Evolutionary conservation across 2,329 filamentous ascomycete genomes (phyloP), one percentile per base, ranked within the genome.

Genomic region (Scopulariopsis brevicaulis): DNA sequence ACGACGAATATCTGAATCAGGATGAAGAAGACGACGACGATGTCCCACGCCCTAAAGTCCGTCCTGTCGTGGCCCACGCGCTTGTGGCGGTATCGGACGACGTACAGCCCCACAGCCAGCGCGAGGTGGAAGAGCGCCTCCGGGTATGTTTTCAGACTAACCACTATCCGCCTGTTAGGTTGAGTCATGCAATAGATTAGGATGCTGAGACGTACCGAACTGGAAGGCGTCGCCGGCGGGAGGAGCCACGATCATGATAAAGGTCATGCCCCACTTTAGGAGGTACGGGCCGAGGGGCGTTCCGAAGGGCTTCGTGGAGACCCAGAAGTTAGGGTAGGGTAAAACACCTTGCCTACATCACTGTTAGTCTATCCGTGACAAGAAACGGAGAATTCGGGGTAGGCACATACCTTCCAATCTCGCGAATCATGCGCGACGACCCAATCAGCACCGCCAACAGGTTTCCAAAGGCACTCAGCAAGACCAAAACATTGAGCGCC

Each of bases 151-250:
- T 76, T 68, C 1, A 88, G 70, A 63, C 81, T 79, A 60, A 84
- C 78, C 14, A 87, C 81, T 80, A 24, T n/a, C 28, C 5, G 3
- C 68, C 67, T 22, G 74, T 71, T 20, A 53, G 56, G 51, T 1
- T 54, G 11, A 2, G 6, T 8, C 18, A n/a, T 7, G 7, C 10
- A 8, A 2, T 46, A 8, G 18, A n/a, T 15, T 7, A 7, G 18
- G 6, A 14, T 3, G 7, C n/a, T 46, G 28, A 8, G 28, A 63
- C 69, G n/a, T 64, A 78, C 77, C 72, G 62, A 85, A 86, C 59
- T 80, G 78, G 66, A 86, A 87, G 0, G 83, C 84, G 64, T 86
- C 83, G 1, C 84, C 83, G 0, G 81, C 80, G 0, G 83, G 82
- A 0, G 81, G 77, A 0, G 78, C 81, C 0, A 82, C 64, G 40